Percentiles rank a stretch among this genome's conserved stretches.
These are phyloP conservation scores for Nitzschia palea DNA, from an alignment of 108 stramenopile genomes.

Conservation along the genomic window DNA sequence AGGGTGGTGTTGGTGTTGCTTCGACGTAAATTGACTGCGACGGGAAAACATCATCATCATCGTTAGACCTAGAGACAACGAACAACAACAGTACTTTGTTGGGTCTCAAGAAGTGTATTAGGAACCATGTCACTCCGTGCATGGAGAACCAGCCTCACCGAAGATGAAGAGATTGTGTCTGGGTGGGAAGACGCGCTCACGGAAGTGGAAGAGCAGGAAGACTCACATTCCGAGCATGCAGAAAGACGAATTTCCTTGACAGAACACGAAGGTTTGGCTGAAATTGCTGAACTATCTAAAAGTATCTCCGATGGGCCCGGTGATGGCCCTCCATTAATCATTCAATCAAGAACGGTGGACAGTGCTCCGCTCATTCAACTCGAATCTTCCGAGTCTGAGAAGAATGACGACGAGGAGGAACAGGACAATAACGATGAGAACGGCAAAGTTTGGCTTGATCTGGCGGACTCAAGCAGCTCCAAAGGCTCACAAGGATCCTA, in stretches of 20 bases:
- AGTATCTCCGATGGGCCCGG: background rate
- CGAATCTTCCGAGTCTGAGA: conserved; percentile 1
- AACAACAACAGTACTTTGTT: too few species aligned
- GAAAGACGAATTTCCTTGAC: background rate
- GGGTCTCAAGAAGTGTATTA: too few species aligned
- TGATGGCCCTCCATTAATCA: background rate
- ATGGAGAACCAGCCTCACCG: too few species aligned
- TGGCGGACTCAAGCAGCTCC: conserved; percentile 24
- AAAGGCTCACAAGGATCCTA: conserved; percentile 28
- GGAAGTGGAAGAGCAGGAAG: conserved; percentile 7
- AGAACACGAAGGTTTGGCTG: background rate
- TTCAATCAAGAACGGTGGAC: conserved; percentile 8
- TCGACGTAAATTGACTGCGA: too few species aligned
- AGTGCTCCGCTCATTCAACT: conserved; percentile 13
- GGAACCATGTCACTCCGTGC: too few species aligned
- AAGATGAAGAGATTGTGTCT: background rate
- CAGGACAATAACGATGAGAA: conserved; percentile 2
- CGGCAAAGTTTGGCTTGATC: conserved; percentile 9
- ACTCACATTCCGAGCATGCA: background rate
- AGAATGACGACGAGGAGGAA: background rate
- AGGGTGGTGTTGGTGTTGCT: too few species aligned
- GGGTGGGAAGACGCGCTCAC: conserved; percentile 18
- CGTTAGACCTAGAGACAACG: too few species aligned
- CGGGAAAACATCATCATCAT: too few species aligned
- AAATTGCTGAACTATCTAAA: background rate